These are phyloP conservation scores for Flaveria floridana DNA, from an alignment of 140 eudicot species.

Conservation along the genomic window DNA sequence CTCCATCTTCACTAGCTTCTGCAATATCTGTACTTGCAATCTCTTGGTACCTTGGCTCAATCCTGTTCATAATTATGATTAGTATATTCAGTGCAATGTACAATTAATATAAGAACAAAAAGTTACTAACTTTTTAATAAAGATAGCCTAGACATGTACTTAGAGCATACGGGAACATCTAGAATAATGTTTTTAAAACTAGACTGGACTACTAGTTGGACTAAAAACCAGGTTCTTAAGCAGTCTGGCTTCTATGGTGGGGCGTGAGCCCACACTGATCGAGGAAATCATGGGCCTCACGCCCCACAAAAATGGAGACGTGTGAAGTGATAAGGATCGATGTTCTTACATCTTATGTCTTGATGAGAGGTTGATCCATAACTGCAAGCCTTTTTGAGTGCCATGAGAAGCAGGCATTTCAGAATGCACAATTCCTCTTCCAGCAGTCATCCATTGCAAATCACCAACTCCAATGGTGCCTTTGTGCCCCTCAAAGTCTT, in stretches of 20 bases:
- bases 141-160: background rate
- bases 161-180: background rate
- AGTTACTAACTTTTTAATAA: background rate
- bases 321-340: background rate
- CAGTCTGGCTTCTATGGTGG: too few species aligned
- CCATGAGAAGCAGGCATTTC: constrained; percentile 88
- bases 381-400: constrained; percentile 74
- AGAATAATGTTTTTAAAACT: background rate
- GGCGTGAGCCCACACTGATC: background rate
- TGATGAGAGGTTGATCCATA: constrained; percentile 86
- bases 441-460: constrained; percentile 95
- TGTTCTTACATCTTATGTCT: constrained; percentile 57
- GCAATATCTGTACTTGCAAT: constrained; percentile 49
- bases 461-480: constrained; percentile 85
- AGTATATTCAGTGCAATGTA: background rate
- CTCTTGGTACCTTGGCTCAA: constrained; percentile 86
- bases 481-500: constrained; percentile 80
- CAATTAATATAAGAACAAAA: background rate
- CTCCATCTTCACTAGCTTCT: constrained; percentile 57
- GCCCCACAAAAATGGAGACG: background rate
- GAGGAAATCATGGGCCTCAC: background rate
- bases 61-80: constrained; percentile 37
- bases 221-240: too few species aligned
- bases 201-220: background rate
- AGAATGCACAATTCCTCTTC: constrained; percentile 89